These are phyloP conservation scores for Pleomassaria siparia DNA, from an alignment of 2,329 filamentous ascomycete species.

Conservation along the genomic window DNA sequence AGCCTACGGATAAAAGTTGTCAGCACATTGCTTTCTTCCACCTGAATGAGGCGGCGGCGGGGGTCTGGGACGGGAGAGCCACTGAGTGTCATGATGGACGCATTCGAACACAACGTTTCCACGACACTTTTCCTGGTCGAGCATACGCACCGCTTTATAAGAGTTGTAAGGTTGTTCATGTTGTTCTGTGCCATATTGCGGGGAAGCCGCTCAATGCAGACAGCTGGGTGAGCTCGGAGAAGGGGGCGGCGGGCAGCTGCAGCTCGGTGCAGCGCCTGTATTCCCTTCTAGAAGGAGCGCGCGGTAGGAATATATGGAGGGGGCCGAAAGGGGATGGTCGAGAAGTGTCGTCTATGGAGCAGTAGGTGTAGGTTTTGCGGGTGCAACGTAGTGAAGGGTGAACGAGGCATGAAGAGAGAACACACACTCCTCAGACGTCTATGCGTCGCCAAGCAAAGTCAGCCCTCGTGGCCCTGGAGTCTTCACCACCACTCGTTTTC, in stretches of 20 bases:
- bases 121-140: conserved; percentile 4
- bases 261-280: conserved; percentile 17
- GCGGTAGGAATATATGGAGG: conserved; percentile 9
- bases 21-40: conserved; percentile 47
- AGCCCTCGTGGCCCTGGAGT: no score
- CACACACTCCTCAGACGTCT: conserved; percentile 9
- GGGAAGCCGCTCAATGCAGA: conserved; percentile 32
- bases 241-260: conserved; percentile 28
- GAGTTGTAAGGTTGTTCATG: conserved; percentile 95
- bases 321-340: neutral
- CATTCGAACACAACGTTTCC: conserved; percentile 3
- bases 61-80: conserved; percentile 16
- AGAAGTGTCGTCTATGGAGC: neutral
- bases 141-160: conserved; percentile 87
- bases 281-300: conserved; percentile 14
- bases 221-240: conserved; percentile 21
- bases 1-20: conserved; percentile 65
- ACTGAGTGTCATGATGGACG: conserved; percentile 16
- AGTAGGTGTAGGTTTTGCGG: conserved; percentile 5
- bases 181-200: conserved; percentile 70
- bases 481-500: conserved; percentile 14
- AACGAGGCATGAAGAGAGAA: conserved; percentile 8
- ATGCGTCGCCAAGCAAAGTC: conserved; percentile 18
- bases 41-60: conserved; percentile 18
- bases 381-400: conserved; percentile 10